Percentiles rank a stretch among this genome's conserved stretches.
phyloP scores from a whole-genome alignment of 345 rosid species.

The Trapa incisa region DNA sequence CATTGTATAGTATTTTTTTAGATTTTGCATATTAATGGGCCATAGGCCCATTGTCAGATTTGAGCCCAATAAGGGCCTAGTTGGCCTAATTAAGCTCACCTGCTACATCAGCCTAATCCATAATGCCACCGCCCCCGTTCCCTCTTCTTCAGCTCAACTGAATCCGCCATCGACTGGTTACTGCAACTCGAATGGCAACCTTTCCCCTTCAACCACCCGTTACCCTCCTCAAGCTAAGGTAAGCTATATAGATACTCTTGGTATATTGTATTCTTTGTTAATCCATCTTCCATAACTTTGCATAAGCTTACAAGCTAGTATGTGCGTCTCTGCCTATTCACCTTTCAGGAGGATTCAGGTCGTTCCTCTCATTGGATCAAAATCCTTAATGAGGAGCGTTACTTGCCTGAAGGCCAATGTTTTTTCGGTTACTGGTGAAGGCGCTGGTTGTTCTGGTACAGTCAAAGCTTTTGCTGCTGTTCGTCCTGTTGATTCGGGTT shows the following conservation, averaged over 20 bases:
- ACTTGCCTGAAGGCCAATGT: constrained; percentile 20
- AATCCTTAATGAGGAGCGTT: background rate
- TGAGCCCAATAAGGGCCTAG: background rate
- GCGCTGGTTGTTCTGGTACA: constrained; percentile 6
- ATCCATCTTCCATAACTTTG: background rate
- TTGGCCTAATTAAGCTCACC: background rate
- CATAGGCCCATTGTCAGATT: too few species aligned
- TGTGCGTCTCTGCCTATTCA: background rate
- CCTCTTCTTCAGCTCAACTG: background rate
- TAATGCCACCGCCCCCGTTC: background rate
- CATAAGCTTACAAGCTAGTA: background rate
- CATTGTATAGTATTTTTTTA: too few species aligned
- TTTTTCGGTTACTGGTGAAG: constrained; percentile 13
- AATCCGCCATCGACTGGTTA: background rate
- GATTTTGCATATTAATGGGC: too few species aligned
- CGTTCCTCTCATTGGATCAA: constrained; percentile 8
- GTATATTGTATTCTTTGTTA: background rate
- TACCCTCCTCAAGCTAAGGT: constrained; percentile 21
- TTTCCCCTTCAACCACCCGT: constrained; percentile 18
- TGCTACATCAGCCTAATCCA: background rate
- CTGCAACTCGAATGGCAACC: constrained; percentile 21
- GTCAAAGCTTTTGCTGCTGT: constrained; percentile 20
- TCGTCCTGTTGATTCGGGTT: constrained; percentile 21
- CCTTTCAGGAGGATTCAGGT: constrained; percentile 5
- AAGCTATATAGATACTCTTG: constrained; percentile 1